Evolutionary conservation across 805 yeast species (phyloP), one percentile per base, ranked within the genome.

Genomic region (Schwanniomyces yamadae): DNA sequence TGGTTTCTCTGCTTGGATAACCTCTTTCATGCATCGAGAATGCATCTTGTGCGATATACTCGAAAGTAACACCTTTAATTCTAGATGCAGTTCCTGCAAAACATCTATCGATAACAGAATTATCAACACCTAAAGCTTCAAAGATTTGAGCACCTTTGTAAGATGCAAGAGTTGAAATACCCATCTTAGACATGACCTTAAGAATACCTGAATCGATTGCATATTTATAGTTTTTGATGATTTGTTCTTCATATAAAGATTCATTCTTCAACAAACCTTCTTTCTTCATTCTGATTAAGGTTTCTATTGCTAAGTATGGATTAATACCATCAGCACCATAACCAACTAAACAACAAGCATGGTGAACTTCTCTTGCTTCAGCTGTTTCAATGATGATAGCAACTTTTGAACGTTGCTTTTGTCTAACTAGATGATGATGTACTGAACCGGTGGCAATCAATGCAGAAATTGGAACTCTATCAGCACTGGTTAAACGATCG

Each of bases 121-220:
- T 88, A 61, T 93, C 97, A 43, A 91, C 81, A 63, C 99, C 99
- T 43, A 91, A 71, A 33, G 96, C 96, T 66, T 91, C 99, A 60
- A 93, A 91, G 56, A 91, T 93, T 71, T 91, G 99, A 19, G 99
- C 99, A 64, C 98, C 98, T 69, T 91, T 91, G 69, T 91, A 91
- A n/a, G 96, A 87, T 9, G 97, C 96, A 59, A 91, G 73, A 20
- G 99, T 93, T 21, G 98, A 90, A 52, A 91, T 93, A 73, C 99
- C 99, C 98, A 91, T 93, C 74, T 93, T 91, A 23, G 97, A 88
- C 99, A 91, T 91, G 41, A 93, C 97, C 71, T 93, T 91, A 52
- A 88, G 71, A 50, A 91, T 83, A 65, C 98, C 98, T 37, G 88
- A 84, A 57, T 91, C 95, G 41, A 86, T 73, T 9, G 97, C 83